These are phyloP conservation scores for Copromyces sp. DNA, from an alignment of 495 filamentous ascomycete genomes.

Conservation along the genomic window DNA sequence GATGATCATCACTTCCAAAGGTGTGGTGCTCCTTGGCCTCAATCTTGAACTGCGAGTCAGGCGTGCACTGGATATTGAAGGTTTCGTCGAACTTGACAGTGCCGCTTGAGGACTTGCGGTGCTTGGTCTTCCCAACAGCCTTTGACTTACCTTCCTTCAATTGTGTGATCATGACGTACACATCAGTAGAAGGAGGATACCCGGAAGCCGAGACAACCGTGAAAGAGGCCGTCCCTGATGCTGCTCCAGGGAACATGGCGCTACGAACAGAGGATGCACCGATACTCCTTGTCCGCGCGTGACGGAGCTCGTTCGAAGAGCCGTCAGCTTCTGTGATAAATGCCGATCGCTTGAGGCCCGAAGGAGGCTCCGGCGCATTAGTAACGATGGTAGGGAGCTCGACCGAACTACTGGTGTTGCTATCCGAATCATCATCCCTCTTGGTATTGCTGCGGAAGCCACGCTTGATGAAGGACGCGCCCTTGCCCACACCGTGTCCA, in stretches of 20 bases:
- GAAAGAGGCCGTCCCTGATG: slow-evolving; percentile 68
- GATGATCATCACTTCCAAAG: slow-evolving; percentile 65
- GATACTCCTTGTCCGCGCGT: slow-evolving; percentile 59
- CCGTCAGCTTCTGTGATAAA: not conserved
- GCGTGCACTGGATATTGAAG: slow-evolving; percentile 64
- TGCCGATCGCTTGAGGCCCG: slow-evolving; percentile 24
- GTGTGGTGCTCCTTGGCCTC: slow-evolving; percentile 74
- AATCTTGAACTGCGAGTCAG: slow-evolving; percentile 79
- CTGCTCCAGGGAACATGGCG: slow-evolving; percentile 43
- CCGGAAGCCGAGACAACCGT: slow-evolving; percentile 69
- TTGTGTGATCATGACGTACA: slow-evolving; percentile 67
- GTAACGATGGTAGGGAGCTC: slow-evolving; percentile 38
- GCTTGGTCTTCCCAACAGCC: slow-evolving; percentile 79
- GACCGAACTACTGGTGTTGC: slow-evolving; percentile 17
- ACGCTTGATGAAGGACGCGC: slow-evolving; percentile 75
- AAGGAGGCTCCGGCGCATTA: slow-evolving; percentile 27
- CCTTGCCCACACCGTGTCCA: slow-evolving; percentile 73
- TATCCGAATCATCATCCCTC: slow-evolving; percentile 41
- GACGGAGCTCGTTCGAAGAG: slow-evolving; percentile 29
- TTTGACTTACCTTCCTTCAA: slow-evolving; percentile 53
- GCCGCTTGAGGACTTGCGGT: slow-evolving; percentile 54
- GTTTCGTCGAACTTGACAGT: slow-evolving; percentile 63
- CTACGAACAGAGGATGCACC: slow-evolving; percentile 51
- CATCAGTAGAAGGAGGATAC: slow-evolving; percentile 66
- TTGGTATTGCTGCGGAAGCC: slow-evolving; percentile 59